A percentile compares a stretch with the other conserved stretches of the same genome.
Evolutionary conservation across 495 filamentous ascomycete genomes (phyloP).

Genomic region (Lophium mytilinum): DNA sequence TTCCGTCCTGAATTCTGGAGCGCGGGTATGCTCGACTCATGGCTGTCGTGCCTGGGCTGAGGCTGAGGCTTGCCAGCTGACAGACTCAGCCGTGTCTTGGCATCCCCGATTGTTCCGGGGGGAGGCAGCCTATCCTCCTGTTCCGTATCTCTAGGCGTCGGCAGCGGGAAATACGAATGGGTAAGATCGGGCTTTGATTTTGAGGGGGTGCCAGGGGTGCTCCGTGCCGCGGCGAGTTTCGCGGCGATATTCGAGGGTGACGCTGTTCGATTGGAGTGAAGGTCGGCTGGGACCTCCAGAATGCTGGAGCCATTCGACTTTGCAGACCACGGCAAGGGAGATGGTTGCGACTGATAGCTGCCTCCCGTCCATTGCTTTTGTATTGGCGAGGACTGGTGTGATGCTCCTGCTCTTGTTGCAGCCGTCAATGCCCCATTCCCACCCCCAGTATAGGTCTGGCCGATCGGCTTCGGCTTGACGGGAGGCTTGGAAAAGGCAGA

Average conservation of each 20-base stretch:
- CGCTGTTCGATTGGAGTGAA: conserved; percentile 6
- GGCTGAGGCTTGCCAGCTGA: conserved; percentile 1
- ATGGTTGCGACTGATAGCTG: conserved; percentile 8
- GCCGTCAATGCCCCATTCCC: conserved; percentile 23
- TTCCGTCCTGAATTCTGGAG: background rate
- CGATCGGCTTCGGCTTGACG: conserved; percentile 18
- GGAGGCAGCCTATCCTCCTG: conserved; percentile 19
- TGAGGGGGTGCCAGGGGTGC: conserved; percentile 20
- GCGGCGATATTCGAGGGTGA: conserved; percentile 29
- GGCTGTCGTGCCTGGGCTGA: background rate
- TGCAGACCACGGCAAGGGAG: conserved; percentile 8
- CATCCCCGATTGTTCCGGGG: conserved; percentile 16
- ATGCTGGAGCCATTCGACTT: conserved; percentile 19
- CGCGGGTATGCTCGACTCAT: background rate
- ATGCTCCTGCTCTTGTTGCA: conserved; percentile 21
- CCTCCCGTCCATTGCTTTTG: conserved; percentile 16
- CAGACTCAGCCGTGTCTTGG: conserved; percentile 13
- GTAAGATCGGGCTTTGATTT: conserved; percentile 2
- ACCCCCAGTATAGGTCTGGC: conserved; percentile 19
- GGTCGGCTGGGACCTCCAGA: conserved; percentile 19
- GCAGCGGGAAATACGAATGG: background rate
- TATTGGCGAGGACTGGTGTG: conserved; percentile 9
- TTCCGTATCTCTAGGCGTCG: conserved; percentile 4
- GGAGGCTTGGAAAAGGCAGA: conserved; percentile 25
- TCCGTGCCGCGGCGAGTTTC: conserved; percentile 21